These are phyloP conservation scores for Platanthera guangdongensis DNA, from an alignment of 106 monocot genomes.

Conservation along the genomic window DNA sequence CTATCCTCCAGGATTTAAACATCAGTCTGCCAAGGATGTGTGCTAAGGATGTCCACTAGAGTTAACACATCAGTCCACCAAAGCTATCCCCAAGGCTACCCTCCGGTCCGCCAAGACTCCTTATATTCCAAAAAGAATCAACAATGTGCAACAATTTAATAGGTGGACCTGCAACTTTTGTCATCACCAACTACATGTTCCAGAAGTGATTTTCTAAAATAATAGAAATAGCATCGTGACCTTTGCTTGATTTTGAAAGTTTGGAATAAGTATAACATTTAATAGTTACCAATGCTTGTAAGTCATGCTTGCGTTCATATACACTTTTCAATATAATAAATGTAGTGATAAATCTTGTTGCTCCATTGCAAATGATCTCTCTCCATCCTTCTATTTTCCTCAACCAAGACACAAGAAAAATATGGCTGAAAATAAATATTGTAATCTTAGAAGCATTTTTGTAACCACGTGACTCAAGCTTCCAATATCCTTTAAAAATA, in stretches of 20 bases:
- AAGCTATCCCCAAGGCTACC: too few species aligned
- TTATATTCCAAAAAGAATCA: neutral
- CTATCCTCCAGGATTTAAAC: too few species aligned
- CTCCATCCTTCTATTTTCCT: neutral
- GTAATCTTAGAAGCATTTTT: neutral
- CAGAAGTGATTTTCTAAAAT: neutral
- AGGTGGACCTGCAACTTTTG: neutral
- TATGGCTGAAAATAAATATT: neutral
- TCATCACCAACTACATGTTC: neutral
- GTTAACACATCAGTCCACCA: too few species aligned
- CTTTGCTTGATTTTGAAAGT: neutral
- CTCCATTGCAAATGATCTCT: neutral
- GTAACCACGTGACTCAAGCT: neutral
- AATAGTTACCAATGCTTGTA: neutral
- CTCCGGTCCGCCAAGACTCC: too few species aligned
- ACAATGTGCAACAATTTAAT: neutral
- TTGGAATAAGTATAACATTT: neutral
- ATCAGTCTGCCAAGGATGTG: too few species aligned
- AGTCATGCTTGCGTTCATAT: neutral
- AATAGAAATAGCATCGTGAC: neutral
- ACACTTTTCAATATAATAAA: neutral
- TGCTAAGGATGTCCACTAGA: too few species aligned
- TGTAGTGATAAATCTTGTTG: neutral
- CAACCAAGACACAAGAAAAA: neutral
- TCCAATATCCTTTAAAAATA: neutral